Evolutionary conservation across 1,284 basidiomycete genomes (phyloP).

Genomic region (Polyporus tsugae): DNA sequence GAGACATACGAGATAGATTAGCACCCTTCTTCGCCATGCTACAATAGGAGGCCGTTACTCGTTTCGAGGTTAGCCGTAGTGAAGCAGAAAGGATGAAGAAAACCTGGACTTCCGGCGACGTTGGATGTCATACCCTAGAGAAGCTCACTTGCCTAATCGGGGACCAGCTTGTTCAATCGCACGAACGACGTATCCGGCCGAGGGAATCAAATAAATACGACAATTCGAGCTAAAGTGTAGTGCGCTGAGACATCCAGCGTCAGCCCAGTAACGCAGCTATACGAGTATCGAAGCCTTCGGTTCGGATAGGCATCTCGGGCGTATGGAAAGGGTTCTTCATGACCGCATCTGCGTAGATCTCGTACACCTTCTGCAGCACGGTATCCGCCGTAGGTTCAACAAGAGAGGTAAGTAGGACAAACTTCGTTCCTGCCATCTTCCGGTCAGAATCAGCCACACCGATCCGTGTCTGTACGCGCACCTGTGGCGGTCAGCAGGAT

Average conservation of each 20-base stretch:
- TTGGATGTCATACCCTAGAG: constrained; percentile 8
- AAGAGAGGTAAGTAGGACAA: constrained; percentile 88
- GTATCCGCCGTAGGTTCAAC: constrained; percentile 79
- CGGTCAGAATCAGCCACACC: neutral
- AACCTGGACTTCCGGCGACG: too few species aligned
- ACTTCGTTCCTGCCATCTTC: constrained; percentile 85
- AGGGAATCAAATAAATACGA: neutral
- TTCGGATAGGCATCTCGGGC: constrained; percentile 98
- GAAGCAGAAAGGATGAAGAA: neutral
- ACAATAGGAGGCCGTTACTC: neutral
- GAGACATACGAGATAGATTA: constrained; percentile 9
- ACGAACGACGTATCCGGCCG: too few species aligned
- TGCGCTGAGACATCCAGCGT: neutral
- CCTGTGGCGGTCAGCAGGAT: constrained; percentile 94
- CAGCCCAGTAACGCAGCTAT: constrained; percentile 66
- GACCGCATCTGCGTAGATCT: constrained; percentile 91
- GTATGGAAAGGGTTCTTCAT: constrained; percentile 99
- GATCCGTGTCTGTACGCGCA: constrained; percentile 45
- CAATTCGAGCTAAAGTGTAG: neutral
- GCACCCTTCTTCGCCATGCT: constrained; percentile 16
- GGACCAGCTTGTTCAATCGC: neutral
- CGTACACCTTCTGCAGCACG: constrained; percentile 85
- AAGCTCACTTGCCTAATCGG: constrained; percentile 20
- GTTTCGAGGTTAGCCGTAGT: neutral
- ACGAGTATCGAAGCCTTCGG: constrained; percentile 86